Evolutionary conservation across 2,329 filamentous ascomycete species (phyloP), one percentile per base, ranked within the genome.

Genomic region (Harringtonia aguacate): DNA sequence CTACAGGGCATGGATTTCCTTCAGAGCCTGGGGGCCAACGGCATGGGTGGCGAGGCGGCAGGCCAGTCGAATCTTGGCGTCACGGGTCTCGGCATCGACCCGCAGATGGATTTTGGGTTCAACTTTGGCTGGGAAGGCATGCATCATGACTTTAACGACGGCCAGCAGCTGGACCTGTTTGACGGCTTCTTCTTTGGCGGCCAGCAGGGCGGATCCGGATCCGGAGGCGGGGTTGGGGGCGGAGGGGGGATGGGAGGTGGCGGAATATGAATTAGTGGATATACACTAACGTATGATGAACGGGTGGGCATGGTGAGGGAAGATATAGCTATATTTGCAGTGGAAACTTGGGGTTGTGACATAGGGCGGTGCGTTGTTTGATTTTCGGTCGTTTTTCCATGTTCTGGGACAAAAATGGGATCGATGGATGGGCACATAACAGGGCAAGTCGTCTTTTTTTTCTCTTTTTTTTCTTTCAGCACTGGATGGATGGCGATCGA

Each of bases 181-280:
- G 81, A 85, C 55, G 77, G 78, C 0, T 86, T 86, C 57, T 84
- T 84, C 64, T 84, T 84, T 57, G 79, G 80, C 1, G 73, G 72
- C 1, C 71, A 72, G 50, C 66, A 65, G 49, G 60, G 63, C 12
- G 56, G 58, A 7, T 55, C 54, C 27, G 58, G 58, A 13, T 55
- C 51, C 4, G 45, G 45, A 15, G 34, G 41, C 27, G 29, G 35
- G 14, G 8, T 15, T 4, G 36, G 34, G 28, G 41, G 47, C n/a
- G 39, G 38, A 12, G 18, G 41, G n/a, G 37, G 36, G 12, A 18
- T 39, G 36, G 3, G 20, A 18, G 36, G 22, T 3, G 22, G 6
- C 35, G 15, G 6, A 35, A 5, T 8, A 18, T 9, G 34, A 20
- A 14, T 27, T 20, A n/a, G 27, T n/a, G n/a, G n/a, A n/a, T n/a